Conservation (phyloP, 78 protist species). For the Cyanophora paradoxa region DNA sequence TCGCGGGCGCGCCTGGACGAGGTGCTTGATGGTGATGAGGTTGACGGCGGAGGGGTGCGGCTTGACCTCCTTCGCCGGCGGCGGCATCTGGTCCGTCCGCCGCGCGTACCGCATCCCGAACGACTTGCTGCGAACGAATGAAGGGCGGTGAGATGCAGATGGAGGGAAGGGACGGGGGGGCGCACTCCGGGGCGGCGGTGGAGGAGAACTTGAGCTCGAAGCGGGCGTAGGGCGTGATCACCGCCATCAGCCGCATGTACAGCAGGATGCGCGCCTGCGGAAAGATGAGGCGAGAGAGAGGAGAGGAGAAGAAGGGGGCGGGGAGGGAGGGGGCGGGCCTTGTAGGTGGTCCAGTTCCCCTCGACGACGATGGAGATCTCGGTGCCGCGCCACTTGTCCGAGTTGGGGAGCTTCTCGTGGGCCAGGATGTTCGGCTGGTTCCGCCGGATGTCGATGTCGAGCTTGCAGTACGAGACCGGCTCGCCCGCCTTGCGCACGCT, state of each 20-base stretch:
- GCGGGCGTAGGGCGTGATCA: conserved; percentile 60
- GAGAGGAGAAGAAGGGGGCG: not conserved
- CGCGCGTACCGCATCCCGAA: conserved; percentile 31
- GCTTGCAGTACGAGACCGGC: conserved; percentile 13
- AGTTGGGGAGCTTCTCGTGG: conserved; percentile 10
- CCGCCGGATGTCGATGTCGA: conserved; percentile 50
- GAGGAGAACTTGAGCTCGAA: conserved; percentile 5
- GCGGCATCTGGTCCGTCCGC: conserved; percentile 45
- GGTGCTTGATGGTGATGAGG: too few species aligned
- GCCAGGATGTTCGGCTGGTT: conserved; percentile 36
- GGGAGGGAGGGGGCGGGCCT: too few species aligned
- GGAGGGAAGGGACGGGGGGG: not conserved
- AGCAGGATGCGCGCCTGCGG: not conserved
- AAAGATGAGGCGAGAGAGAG: too few species aligned
- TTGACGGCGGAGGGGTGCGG: conserved; percentile 44
- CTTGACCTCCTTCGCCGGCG: conserved; percentile 28
- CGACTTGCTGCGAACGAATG: not conserved
- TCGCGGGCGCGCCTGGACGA: too few species aligned
- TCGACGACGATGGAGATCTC: conserved; percentile 32
- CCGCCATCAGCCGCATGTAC: conserved; percentile 58
- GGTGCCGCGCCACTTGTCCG: conserved; percentile 42
- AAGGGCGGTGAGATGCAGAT: not conserved
- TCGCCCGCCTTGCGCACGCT: not conserved
- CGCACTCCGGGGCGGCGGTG: not conserved
- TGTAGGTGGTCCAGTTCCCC: conserved; percentile 28